Base-by-base conservation (phyloP, 2,329 filamentous ascomycete species). In the Pseudogymnoascus sp. region DNA sequence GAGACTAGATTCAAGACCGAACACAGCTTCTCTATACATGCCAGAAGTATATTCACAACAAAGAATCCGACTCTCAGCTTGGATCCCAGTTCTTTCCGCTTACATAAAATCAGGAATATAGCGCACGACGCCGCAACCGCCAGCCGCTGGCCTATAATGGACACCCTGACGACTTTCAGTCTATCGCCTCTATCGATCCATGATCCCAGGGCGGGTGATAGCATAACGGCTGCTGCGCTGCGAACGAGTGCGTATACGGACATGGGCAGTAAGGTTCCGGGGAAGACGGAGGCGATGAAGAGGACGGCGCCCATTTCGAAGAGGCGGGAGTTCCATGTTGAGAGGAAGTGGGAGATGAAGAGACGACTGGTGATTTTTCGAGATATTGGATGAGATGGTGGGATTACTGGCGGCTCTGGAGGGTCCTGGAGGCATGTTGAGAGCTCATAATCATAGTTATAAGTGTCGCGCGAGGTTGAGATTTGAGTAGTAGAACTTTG, bases 241-340 rank as follows among this genome's bases (percentile, higher is more conserved):
- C 88, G 81, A 4, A 80, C 76, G 5, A 91, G 74, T 0, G 88
- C 88, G 68, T 91, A 91, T n/a, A 87, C 74, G 0, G 87, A 90
- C 62, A 86, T 79, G 36, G 84, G 87, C 25, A 88, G 77, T 21
- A 91, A 74, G 0, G 86, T 89, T 0, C 77, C 74, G 0, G 81
- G 81, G 66, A 78, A 86, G 48, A 83, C 78, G 1, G 77, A 72
- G 0, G 83, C 82, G 8, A 86, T 75, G 71, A 81, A 86, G 5
- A 86, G 74, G 3, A 87, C 81, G 6, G 82, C 80, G 38, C 79
- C 84, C 62, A 87, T 86, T 69, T 88, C 84, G 65, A 87, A 88
- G 61, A 84, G 74, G 17, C 85, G 80, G 0, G 83, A 82, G 71
- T 87, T 87, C 82, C 83, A 86, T 58, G 84, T 82, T 3, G 84